phyloP scores from a whole-genome alignment of 768 basidiomycete species.

The Chalciporus sphaerocephalus region DNA sequence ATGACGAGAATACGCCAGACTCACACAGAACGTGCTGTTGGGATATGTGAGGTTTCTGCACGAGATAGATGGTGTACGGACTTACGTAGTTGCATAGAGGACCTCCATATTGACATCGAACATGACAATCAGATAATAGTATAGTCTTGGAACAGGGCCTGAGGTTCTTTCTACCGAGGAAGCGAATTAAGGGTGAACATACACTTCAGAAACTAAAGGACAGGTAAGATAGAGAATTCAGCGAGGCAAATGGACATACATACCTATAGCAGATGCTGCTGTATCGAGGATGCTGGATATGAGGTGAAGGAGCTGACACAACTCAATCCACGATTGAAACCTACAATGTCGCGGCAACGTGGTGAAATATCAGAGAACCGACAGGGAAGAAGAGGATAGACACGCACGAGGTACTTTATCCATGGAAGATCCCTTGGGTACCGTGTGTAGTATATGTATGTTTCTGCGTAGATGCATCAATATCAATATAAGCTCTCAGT shows the following conservation, averaged over 20 bases:
- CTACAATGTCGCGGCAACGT: slow-evolving; percentile 24
- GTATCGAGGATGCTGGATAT: slow-evolving; percentile 22
- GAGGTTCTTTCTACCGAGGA: not conserved
- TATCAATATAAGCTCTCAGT: not conserved
- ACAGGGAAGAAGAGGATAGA: not conserved
- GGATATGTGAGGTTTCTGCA: slow-evolving; percentile 2
- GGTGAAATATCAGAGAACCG: not conserved
- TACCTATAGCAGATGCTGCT: slow-evolving; percentile 23
- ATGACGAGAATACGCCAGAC: slow-evolving; percentile 5
- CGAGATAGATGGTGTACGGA: not conserved
- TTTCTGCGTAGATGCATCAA: slow-evolving; percentile 11
- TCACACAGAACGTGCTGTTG: slow-evolving; percentile 29
- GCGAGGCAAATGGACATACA: slow-evolving; percentile 6
- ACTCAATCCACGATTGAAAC: not conserved
- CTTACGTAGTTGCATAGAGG: slow-evolving; percentile 28
- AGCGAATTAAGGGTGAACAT: slow-evolving; percentile 5
- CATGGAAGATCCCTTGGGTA: slow-evolving; percentile 19
- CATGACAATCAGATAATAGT: slow-evolving; percentile 26
- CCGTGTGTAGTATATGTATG: slow-evolving; percentile 29
- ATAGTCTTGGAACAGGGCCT: slow-evolving; percentile 19
- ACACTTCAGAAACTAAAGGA: slow-evolving; percentile 27
- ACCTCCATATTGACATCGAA: slow-evolving; percentile 22
- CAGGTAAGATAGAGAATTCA: slow-evolving; percentile 3
- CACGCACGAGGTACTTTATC: slow-evolving; percentile 22
- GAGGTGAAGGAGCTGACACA: not conserved